Base-by-base conservation (phyloP, 2,329 filamentous ascomycete genomes). In the Diaporthe citrichinensis region DNA sequence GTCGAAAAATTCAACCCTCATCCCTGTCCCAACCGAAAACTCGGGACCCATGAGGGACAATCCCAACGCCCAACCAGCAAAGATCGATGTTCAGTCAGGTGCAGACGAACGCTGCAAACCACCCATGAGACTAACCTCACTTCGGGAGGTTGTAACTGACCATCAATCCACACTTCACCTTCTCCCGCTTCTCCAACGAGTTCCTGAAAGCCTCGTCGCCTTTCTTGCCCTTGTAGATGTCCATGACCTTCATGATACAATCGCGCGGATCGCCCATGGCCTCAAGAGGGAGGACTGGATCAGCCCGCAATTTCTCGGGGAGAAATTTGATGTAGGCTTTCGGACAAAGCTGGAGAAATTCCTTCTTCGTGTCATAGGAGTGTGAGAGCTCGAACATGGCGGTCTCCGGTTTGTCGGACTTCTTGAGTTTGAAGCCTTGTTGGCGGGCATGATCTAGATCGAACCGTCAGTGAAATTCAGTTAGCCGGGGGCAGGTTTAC, bases 341-440 rank as follows among this genome's bases (percentile, higher is more conserved):
- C 0, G 69, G 62, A 12, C 61, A 58, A 7, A 73, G 76, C 23
- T 77, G 73, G 6, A 77, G n/a, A n/a, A 68, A 77, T 25, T 73
- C 62, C 10, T 39, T 59, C 25, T 73, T 59, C 3, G 10, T 17
- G 58, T 75, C 73, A n/a, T 65, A 75, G 57, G 73, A 77, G 14
- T 31, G 71, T 2, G n/a, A 9, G 9, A 75, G 61, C 34, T 69
- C 14, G 5, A 59, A 49, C 2, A 3, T 3, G 10, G 51, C 17
- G n/a, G 49, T 31, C 31, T 17, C 5, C 2, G 23, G 9, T 14
- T 36, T 34, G 20, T 39, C 34, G 4, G 28, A 36, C 6, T 0
- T 68, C 2, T 46, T 39, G 31, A 69, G 9, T 7, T 31, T 12
- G 44, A 41, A 73, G 6, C 20, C 28, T 1, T 6, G 28, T 15